These are phyloP conservation scores for Cercospora janseana DNA, from an alignment of 2,329 filamentous ascomycete species.

Conservation along the genomic window DNA sequence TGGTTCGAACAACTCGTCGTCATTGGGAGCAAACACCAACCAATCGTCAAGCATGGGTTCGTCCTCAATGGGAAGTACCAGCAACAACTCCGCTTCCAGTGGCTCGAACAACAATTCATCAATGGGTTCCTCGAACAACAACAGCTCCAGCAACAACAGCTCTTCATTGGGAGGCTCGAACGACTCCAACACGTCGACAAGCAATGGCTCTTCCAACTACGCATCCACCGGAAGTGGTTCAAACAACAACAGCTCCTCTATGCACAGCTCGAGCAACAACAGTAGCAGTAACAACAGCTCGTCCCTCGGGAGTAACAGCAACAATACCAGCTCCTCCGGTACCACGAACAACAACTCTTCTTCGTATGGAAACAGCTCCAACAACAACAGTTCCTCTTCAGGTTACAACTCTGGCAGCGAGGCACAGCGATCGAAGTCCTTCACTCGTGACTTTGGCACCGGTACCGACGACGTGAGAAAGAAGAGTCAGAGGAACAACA, in stretches of 20 bases:
- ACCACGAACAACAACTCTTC: conserved; percentile 7
- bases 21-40: conserved; percentile 3
- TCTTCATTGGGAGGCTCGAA: conserved; percentile 10
- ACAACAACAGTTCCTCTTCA: conserved; percentile 2
- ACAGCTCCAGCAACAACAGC: conserved; percentile 9
- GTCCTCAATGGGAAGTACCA: conserved; percentile 13
- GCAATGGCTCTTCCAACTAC: conserved; percentile 7
- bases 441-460: conserved; percentile 15
- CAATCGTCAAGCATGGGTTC: not conserved
- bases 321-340: not conserved
- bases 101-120: conserved; percentile 8
- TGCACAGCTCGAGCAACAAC: conserved; percentile 2
- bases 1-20: conserved; percentile 1
- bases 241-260: conserved; percentile 5
- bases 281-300: conserved; percentile 7
- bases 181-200: conserved; percentile 10
- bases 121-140: conserved; percentile 9
- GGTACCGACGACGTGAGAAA: conserved; percentile 15
- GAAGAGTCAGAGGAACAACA: conserved; percentile 6
- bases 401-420: conserved; percentile 14
- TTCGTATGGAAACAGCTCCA: conserved; percentile 3
- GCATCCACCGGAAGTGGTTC: conserved; percentile 8
- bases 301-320: conserved; percentile 1
- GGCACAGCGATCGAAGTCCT: conserved; percentile 13
- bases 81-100: conserved; percentile 4